Conservation (phyloP, 768 basidiomycete species). For the Fomitopsis serialis region DNA sequence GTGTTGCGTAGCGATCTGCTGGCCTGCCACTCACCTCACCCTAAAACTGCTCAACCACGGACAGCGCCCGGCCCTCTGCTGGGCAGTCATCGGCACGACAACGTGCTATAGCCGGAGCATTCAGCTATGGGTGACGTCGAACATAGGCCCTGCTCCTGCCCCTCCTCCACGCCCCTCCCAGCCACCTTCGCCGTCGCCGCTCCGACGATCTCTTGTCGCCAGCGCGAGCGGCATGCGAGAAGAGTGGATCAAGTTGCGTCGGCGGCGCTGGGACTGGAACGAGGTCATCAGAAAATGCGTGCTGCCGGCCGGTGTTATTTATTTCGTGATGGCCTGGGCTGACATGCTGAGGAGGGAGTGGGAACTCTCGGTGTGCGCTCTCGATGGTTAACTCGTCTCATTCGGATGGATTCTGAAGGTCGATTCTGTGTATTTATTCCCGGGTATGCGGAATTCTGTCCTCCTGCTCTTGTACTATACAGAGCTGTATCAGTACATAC, state of each 20-base stretch:
- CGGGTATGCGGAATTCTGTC: too few species aligned
- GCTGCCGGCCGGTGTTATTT: conserved; percentile 67
- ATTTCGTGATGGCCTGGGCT: conserved; percentile 78
- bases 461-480: too few species aligned
- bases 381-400: background rate
- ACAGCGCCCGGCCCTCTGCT: conserved; percentile 74
- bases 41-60: conserved; percentile 67
- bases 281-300: conserved; percentile 65
- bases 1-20: conserved; percentile 66
- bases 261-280: conserved; percentile 77
- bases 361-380: conserved; percentile 1
- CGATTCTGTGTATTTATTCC: too few species aligned
- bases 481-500: too few species aligned
- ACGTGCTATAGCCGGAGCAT: conserved; percentile 79
- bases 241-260: conserved; percentile 27
- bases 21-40: conserved; percentile 89
- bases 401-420: too few species aligned
- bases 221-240: conserved; percentile 1
- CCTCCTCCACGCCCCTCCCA: background rate
- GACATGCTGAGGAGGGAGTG: conserved; percentile 37
- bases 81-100: conserved; percentile 87
- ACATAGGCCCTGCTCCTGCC: conserved; percentile 40
- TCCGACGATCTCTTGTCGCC: background rate
- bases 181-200: background rate
- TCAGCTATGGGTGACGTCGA: conserved; percentile 95